Conservation (phyloP, 164 flowering plant genomes). For the Magnolia changhungtana region DNA sequence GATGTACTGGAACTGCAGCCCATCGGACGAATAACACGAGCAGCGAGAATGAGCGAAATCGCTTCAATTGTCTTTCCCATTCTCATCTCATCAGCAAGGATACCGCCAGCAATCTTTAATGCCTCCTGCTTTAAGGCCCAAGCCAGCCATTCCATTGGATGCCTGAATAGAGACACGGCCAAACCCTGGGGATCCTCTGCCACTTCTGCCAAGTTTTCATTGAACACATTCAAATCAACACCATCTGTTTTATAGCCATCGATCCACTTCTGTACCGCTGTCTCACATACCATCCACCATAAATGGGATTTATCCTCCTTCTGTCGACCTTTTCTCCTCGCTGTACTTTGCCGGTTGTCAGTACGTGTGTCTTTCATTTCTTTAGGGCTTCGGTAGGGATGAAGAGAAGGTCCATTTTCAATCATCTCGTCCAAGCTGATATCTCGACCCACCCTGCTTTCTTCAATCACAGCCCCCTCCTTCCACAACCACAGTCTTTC, state of each 20-base stretch:
- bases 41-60: slow-evolving; percentile 80
- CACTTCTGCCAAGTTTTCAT: slow-evolving; percentile 30
- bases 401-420: no score
- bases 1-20: slow-evolving; percentile 2
- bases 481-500: background rate
- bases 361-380: no score
- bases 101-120: slow-evolving; percentile 64
- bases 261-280: slow-evolving; percentile 57
- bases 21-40: slow-evolving; percentile 26
- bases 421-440: no score
- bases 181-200: slow-evolving; percentile 54
- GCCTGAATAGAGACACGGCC: slow-evolving; percentile 55
- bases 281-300: slow-evolving; percentile 70
- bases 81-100: slow-evolving; percentile 98
- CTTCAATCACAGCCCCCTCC: background rate
- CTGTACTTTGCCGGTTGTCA: background rate
- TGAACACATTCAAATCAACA: slow-evolving; percentile 45
- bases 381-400: no score
- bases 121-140: slow-evolving; percentile 89
- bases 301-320: slow-evolving; percentile 21
- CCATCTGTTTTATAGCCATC: slow-evolving; percentile 30
- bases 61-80: slow-evolving; percentile 97
- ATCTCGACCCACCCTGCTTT: background rate
- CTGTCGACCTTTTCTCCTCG: background rate
- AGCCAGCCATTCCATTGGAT: slow-evolving; percentile 86